Evolutionary conservation across 2,329 filamentous ascomycete genomes (phyloP), one percentile per base, ranked within the genome.

Genomic region (Boeremia lycopersici): DNA sequence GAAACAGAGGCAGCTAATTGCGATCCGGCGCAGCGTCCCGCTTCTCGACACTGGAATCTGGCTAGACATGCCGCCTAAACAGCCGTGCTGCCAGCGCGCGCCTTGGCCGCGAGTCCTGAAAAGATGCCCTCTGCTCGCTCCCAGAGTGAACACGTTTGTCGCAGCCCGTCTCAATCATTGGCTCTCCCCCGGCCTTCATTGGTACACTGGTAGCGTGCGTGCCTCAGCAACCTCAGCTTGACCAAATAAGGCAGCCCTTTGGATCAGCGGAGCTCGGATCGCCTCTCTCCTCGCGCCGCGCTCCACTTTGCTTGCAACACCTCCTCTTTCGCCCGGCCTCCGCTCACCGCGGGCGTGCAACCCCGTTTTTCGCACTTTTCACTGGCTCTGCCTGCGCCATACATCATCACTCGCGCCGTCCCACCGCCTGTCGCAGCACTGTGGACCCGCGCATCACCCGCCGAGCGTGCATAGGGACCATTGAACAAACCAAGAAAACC

Each of bases 231-330:
- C 35, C 39, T 34, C 34, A 42, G 28, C 45, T 36, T 50, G 31
- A 26, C 46, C 40, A 34, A 42, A 59, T 56, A 40, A 56, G 54
- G 45, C 33, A 53, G 49, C 40, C 34, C 44, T 36, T 23, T 29
- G 19, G 45, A 48, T 50, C 44, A 48, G 31, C 53, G 19, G 26
- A 40, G 54, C 54, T 58, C 44, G 42, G 53, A 60, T 62, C 56
- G 59, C 48, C 53, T 29, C 44, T 47, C 54, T 48, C 43, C 57
- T 54, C 48, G 56, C 46, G 55, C 57, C 61, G 60, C 59, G 60
- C 62, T 56, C 39, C 56, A 50, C 53, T 62, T 53, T 25, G 13
- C 28, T 51, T 65, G 63, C 65, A 61, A 62, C 48, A 59, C 56
- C 57, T 61, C 56, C 48, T 60, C 58, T 53, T 45, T 43, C 28